Conservation (phyloP, 2,329 filamentous ascomycete genomes). For the Exophiala sp. region DNA sequence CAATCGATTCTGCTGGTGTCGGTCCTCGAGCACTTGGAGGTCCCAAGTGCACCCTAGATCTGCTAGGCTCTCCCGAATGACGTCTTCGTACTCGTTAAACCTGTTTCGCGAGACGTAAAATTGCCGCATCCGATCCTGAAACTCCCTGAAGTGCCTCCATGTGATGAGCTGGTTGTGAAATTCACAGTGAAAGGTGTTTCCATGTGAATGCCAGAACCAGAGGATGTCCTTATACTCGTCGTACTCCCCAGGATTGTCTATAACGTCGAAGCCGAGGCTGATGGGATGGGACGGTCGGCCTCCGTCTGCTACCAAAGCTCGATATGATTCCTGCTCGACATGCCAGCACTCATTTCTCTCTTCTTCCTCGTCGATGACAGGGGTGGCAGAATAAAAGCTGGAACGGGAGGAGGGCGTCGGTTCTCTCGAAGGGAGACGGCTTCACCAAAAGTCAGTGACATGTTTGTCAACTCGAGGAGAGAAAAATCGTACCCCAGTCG, state of each 20-base stretch:
- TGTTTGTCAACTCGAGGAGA: neutral
- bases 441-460: constrained; percentile 1
- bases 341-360: constrained; percentile 5
- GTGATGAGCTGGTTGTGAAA: neutral
- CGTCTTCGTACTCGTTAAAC: neutral
- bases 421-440: constrained; percentile 1
- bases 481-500: constrained; percentile 3
- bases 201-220: neutral
- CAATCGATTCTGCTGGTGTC: constrained; percentile 9
- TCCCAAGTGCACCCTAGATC: constrained; percentile 11
- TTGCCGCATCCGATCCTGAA: constrained; percentile 4
- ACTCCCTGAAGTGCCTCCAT: constrained; percentile 2
- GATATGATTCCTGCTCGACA: constrained; percentile 10
- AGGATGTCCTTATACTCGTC: constrained; percentile 7
- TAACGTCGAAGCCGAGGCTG: constrained; percentile 4
- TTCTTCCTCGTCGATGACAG: constrained; percentile 6
- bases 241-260: constrained; percentile 4
- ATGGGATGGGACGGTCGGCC: constrained; percentile 11
- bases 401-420: neutral
- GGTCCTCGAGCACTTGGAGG: constrained; percentile 12
- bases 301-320: constrained; percentile 5
- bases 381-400: constrained; percentile 1
- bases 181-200: neutral
- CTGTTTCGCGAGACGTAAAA: neutral
- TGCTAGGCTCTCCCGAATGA: constrained; percentile 4